phyloP scores from a whole-genome alignment of 2,329 filamentous ascomycete species.

The Paecilomyces variotii region DNA sequence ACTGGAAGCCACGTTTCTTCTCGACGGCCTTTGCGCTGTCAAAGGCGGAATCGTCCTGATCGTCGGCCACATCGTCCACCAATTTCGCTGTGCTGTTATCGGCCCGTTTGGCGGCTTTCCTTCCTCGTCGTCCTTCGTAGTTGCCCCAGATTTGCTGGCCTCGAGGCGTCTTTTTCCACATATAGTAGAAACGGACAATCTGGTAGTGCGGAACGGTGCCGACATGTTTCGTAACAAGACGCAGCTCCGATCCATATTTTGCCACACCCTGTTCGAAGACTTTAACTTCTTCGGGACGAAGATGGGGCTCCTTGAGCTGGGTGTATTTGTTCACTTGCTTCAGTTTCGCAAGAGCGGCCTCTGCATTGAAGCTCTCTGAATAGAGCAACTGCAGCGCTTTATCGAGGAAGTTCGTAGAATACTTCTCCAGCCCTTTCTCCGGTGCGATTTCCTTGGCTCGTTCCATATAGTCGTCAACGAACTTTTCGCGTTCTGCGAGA shows the following conservation, averaged over 20 bases:
- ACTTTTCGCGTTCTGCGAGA: conserved; percentile 41
- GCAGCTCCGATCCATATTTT: conserved; percentile 86
- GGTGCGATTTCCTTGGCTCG: conserved; percentile 58
- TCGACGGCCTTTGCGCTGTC: conserved; percentile 75
- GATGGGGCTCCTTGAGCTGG: conserved; percentile 75
- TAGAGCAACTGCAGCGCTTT: conserved; percentile 70
- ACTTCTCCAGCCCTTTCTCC: conserved; percentile 61
- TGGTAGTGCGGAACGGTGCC: conserved; percentile 66
- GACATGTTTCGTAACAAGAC: conserved; percentile 74
- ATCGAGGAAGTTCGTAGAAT: conserved; percentile 80
- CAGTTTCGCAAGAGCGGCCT: conserved; percentile 63
- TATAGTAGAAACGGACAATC: conserved; percentile 90
- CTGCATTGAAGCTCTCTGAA: conserved; percentile 61
- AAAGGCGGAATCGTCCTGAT: conserved; percentile 90
- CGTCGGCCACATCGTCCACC: conserved; percentile 85
- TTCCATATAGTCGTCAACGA: conserved; percentile 70
- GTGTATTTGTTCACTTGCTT: conserved; percentile 58
- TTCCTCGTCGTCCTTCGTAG: conserved; percentile 78
- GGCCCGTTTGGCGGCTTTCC: conserved; percentile 65
- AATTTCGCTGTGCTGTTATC: conserved; percentile 61
- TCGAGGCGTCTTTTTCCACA: conserved; percentile 89
- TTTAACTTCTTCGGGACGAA: conserved; percentile 71
- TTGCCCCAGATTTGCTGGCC: conserved; percentile 86
- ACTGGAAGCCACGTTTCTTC: conserved; percentile 77
- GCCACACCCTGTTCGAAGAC: conserved; percentile 85